phyloP scores from a whole-genome alignment of 2,329 filamentous ascomycete species.

The Ophiobolus disseminans region DNA sequence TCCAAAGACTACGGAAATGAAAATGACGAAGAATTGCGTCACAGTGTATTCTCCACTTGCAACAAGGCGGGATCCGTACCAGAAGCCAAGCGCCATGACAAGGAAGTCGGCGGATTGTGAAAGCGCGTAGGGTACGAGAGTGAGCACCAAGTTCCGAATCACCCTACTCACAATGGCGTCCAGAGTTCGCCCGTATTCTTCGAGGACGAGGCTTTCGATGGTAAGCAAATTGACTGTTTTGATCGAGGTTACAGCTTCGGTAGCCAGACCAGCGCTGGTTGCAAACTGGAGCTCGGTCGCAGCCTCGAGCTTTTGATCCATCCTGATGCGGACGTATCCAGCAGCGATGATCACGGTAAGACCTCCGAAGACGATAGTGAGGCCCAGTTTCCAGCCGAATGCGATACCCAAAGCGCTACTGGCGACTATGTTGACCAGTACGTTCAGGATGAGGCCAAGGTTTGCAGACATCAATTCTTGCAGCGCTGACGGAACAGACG shows the following conservation, averaged over 20 bases:
- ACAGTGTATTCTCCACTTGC: constrained; percentile 65
- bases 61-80: constrained; percentile 55
- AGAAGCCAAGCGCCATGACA: constrained; percentile 82
- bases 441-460: constrained; percentile 16
- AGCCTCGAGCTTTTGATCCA: constrained; percentile 47
- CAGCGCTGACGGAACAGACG: constrained; percentile 53
- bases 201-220: constrained; percentile 65
- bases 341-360: constrained; percentile 10
- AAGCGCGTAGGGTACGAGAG: constrained; percentile 71
- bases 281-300: constrained; percentile 69
- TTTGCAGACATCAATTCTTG: constrained; percentile 51
- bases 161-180: constrained; percentile 49
- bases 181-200: constrained; percentile 73
- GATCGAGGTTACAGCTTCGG: constrained; percentile 60
- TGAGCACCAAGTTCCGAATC: constrained; percentile 13
- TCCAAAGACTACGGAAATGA: constrained; percentile 83
- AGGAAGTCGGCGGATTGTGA: constrained; percentile 84
- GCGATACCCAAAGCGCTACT: constrained; percentile 19
- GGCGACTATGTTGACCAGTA: constrained; percentile 9
- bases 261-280: constrained; percentile 67
- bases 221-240: constrained; percentile 89
- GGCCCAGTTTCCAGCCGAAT: constrained; percentile 20
- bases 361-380: constrained; percentile 17
- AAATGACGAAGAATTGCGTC: constrained; percentile 89
- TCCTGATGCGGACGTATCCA: constrained; percentile 83